Evolutionary conservation across 23 red algal genomes (phyloP).

Genomic region (Gracilaria gracilis): DNA sequence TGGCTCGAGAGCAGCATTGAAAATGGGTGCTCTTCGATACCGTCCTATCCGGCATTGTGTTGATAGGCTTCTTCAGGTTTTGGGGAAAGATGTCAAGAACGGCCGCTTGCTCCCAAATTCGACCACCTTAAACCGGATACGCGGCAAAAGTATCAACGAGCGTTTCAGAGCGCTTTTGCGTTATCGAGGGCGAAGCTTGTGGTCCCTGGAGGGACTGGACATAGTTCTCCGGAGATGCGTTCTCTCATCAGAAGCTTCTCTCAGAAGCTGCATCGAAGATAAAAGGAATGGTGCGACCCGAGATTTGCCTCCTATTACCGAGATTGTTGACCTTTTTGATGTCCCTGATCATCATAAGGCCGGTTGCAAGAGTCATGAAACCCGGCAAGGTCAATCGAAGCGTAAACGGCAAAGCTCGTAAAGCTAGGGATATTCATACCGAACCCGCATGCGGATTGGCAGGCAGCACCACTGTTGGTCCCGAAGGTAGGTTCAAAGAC

Average conservation of each 20-base stretch:
- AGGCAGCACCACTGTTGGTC: too few relatives aligned
- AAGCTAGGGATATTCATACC: too few relatives aligned
- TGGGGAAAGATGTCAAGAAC: constrained; percentile 36
- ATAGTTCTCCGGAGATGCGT: not conserved
- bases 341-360: constrained; percentile 48
- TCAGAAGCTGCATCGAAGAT: constrained; percentile 27
- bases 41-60: constrained; percentile 25
- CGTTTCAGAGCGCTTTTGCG: not conserved
- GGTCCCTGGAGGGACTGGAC: not conserved
- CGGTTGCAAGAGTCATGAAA: constrained; percentile 53
- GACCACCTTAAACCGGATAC: constrained; percentile 5
- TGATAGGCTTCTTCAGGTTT: constrained; percentile 11
- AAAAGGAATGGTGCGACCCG: constrained; percentile 6
- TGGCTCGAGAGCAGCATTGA: constrained; percentile 16
- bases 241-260: constrained; percentile 18
- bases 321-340: not conserved
- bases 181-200: not conserved
- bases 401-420: too few relatives aligned
- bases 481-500: too few relatives aligned
- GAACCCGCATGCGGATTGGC: too few relatives aligned
- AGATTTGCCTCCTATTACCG: constrained; percentile 10
- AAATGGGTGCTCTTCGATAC: constrained; percentile 33
- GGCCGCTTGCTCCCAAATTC: constrained; percentile 25
- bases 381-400: constrained; percentile 20
- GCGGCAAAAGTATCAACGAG: constrained; percentile 8